Base-by-base conservation (phyloP, 768 basidiomycete genomes). In the Lactarius akahatsu region DNA sequence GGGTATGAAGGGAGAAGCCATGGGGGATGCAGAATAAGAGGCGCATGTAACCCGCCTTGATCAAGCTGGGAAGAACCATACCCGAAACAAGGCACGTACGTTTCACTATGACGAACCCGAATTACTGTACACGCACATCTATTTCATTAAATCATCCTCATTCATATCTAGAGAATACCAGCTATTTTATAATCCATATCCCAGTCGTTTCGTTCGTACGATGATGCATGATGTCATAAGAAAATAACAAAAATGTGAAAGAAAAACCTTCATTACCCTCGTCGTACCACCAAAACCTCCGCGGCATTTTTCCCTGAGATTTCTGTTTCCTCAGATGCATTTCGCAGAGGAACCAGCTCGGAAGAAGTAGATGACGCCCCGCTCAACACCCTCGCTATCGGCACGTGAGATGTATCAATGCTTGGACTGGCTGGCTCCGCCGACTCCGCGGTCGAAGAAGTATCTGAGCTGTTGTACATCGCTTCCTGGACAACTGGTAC, bases 371-470 rank as follows among this genome's bases (percentile, higher is more conserved):
- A 63, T n/a, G 66, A 60, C 1, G 34, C 47, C 28, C 52, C 66
- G 18, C 58, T 63, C 13, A 67, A 34, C 13, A 67, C 62, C 58
- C 62, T 59, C 6, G 66, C 30, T 13, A 59, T 60, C n/a, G 57
- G 66, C 62, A 63, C 41, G 30, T 36, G 41, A 5, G 66, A 67
- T 6, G n/a, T 40, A 13, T 63, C 66, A 28, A 59, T 50, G 38
- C 26, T 76, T 26, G 87, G 86, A 68, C 86, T 87, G 34, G 81
- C 75, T n/a, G 86, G 86, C 64, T 86, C 86, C 43, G 80, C 78
- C 18, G 74, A 75, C 58, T 78, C 78, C 8, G 72, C 72, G 56
- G 84, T 72, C 26, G 85, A 86, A 52, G 87, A 87, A 30, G 80
- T 77, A 71, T 88, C 87, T 9, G 86, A 88, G 45, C 81, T 75